Conservation (phyloP, 192 early-diverging fungal genomes). For the Umbelopsis ramanniana region DNA sequence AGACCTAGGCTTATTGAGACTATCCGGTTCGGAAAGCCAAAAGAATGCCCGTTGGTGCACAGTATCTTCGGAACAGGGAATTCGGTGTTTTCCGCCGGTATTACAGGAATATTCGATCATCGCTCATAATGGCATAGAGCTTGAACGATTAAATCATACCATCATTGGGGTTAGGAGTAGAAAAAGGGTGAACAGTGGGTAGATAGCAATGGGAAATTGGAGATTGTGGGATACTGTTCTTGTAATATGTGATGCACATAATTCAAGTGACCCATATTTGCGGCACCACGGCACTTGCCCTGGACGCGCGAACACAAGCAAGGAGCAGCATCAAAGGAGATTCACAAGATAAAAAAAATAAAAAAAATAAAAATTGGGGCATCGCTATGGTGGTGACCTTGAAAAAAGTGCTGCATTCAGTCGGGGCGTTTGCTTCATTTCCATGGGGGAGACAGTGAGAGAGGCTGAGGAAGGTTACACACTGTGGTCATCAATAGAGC, state of each 20-base stretch:
- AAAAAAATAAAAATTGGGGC: neutral
- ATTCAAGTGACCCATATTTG: no score
- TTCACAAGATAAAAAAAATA: neutral
- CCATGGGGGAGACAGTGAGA: neutral
- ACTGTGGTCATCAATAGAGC: conserved; percentile 18
- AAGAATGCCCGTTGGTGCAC: conserved; percentile 1
- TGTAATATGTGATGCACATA: no score
- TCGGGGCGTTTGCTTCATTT: conserved; percentile 11
- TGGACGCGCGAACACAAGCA: no score
- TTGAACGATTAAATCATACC: no score
- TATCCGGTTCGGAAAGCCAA: conserved; percentile 13
- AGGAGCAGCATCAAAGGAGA: neutral
- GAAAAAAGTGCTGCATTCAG: conserved; percentile 17
- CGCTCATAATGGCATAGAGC: neutral
- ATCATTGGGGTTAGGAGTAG: no score
- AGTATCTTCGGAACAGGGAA: conserved; percentile 13
- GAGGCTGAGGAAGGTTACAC: conserved; percentile 22
- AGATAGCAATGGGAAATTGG: no score
- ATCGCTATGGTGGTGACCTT: conserved; percentile 1
- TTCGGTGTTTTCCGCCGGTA: conserved; percentile 7
- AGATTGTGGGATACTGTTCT: no score
- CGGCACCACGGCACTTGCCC: no score
- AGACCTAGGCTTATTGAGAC: neutral
- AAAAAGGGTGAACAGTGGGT: no score
- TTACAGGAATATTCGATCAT: conserved; percentile 6